These are phyloP conservation scores for Fusarium stilboides DNA, from an alignment of 2,329 filamentous ascomycete species.

Conservation along the genomic window DNA sequence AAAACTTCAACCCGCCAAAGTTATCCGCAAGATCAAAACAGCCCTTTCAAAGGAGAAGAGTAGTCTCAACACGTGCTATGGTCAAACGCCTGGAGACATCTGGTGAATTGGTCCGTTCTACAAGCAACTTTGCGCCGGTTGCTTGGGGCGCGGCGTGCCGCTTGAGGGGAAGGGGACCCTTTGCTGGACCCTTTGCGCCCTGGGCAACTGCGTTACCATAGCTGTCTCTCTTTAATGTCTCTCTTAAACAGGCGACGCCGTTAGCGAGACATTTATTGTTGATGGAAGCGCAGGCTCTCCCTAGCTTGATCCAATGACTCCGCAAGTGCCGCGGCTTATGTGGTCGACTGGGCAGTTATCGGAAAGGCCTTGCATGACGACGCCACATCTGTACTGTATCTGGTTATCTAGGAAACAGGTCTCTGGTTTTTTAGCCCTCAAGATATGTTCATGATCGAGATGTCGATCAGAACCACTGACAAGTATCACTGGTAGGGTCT, in stretches of 20 bases:
- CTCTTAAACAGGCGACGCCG: conserved; percentile 1
- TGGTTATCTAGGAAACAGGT: background rate
- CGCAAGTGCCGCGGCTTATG: background rate
- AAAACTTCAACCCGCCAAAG: conserved; percentile 1
- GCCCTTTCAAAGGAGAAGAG: conserved; percentile 8
- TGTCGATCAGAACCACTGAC: too few relatives aligned
- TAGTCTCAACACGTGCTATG: conserved; percentile 8
- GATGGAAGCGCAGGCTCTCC: conserved; percentile 6
- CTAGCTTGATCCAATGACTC: conserved; percentile 4
- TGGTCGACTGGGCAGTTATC: background rate
- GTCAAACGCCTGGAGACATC: background rate
- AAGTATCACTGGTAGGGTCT: too few relatives aligned
- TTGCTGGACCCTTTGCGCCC: background rate
- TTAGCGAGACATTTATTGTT: conserved; percentile 21
- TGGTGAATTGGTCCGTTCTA: conserved; percentile 3
- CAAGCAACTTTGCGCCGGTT: background rate
- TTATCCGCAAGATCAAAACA: conserved; percentile 2
- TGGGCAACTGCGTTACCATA: conserved; percentile 4
- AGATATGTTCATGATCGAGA: too few relatives aligned
- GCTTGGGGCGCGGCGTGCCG: conserved; percentile 3
- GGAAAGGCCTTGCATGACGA: conserved; percentile 1
- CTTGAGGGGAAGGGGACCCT: background rate
- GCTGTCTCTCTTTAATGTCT: too few relatives aligned
- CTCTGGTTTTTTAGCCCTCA: too few relatives aligned
- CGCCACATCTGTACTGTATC: background rate